A percentile compares a stretch with the other conserved stretches of the same genome.
phyloP scores from a whole-genome alignment of 495 filamentous ascomycete genomes.

The Aspergillus kassunensis region DNA sequence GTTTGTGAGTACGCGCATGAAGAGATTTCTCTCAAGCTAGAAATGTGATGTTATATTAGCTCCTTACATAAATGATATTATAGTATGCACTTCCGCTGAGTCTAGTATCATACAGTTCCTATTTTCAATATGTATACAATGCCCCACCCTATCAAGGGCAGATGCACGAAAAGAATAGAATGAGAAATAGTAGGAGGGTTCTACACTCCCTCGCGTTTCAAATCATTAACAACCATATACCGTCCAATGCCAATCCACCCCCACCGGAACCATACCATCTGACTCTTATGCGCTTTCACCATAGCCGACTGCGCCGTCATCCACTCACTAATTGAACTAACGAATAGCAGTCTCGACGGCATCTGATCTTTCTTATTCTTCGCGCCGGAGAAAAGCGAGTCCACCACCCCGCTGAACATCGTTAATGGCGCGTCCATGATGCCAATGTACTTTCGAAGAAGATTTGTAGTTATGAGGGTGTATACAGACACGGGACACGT shows the following conservation, averaged over 20 bases:
- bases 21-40: no score
- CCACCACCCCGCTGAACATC: slow-evolving; percentile 43
- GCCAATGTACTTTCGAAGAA: slow-evolving; percentile 75
- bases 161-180: no score
- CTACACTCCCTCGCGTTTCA: slow-evolving; percentile 57
- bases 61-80: no score
- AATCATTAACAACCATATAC: slow-evolving; percentile 95
- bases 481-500: slow-evolving; percentile 74
- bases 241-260: slow-evolving; percentile 87
- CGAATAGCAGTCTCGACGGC: slow-evolving; percentile 60
- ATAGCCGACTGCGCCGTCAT: slow-evolving; percentile 77
- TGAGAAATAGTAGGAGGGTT: no score
- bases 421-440: slow-evolving; percentile 70
- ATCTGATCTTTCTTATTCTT: slow-evolving; percentile 25
- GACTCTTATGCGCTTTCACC: slow-evolving; percentile 81
- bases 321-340: slow-evolving; percentile 59
- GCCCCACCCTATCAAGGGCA: no score
- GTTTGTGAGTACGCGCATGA: no score
- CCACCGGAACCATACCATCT: slow-evolving; percentile 98
- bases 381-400: slow-evolving; percentile 28
- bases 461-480: slow-evolving; percentile 65
- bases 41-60: no score
- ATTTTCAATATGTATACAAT: background rate
- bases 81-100: no score
- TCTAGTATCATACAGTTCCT: no score